Evolutionary conservation across 2,329 filamentous ascomycete species (phyloP), one percentile per base, ranked within the genome.

Genomic region (Talaromyces sp.): DNA sequence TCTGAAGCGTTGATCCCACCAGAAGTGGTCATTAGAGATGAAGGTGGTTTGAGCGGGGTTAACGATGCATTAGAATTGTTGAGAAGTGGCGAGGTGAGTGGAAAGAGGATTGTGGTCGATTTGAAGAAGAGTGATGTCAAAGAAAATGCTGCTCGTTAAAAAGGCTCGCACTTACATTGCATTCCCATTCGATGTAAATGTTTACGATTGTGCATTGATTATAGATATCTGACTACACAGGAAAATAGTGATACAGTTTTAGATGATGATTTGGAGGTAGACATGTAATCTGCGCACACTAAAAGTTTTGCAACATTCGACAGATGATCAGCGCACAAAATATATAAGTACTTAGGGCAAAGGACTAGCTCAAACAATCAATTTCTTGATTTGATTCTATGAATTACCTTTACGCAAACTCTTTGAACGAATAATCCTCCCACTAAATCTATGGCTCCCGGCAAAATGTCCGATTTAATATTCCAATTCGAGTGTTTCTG

Each of bases 41-140:
- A 88, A 19, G 82, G 85, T 13, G 90, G 90, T 0, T 73, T 92
- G 2, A 84, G 81, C 2, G 87, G 83, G 0, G 84, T 92, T n/a
- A 92, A 92, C 72, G 81, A 79, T 8, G 89, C 87, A 0, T 75
- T 93, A 35, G 87, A 92, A 70, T 80, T 82, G 5, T 84, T 92
- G 82, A 81, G 88, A 14, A 83, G 82, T 65, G 88, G 90, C 0
- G 85, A 86, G 63, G 85, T 90, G 10, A 87, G 87, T 59, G 90
- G 90, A 0, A 89, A 88, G 13, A 84, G 89, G 54, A 79, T 92
- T 52, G 87, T 92, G n/a, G 86, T 91, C 8, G 70, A 73, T 63
- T 62, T 78, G 50, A 60, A 45, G 33, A 66, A 22, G 24, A 27
- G 33, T 5, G 16, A 57, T 39, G 10, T 41, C 24, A 61, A 52